phyloP scores from a whole-genome alignment of 176 grass and related monocot genomes.

The Sorghum bicolor region Sorghum_bicolor_NCBIv3 NC_012875.2:55981001-55981500 shows the following conservation, averaged over 20 bases:
- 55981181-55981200: not conserved
- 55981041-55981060: not conserved
- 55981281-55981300: not conserved
- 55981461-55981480: constrained; percentile 16
- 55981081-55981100: not conserved
- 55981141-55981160: not conserved
- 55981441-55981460: constrained; percentile 8
- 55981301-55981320: not conserved
- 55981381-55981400: not conserved
- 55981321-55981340: not conserved
- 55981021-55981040: not conserved
- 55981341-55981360: not conserved
- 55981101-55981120: not conserved
- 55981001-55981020: not conserved
- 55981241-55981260: not conserved
- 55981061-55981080: not conserved
- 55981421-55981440: not conserved
- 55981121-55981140: not conserved
- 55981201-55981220: not conserved
- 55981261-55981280: not conserved
- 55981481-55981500: not conserved
- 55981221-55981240: not conserved
- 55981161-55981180: not conserved
- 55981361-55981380: not conserved
- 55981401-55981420: not conserved